These are phyloP conservation scores for Talaromyces verruculosus DNA, from an alignment of 2,329 filamentous ascomycete genomes.

Conservation along the genomic window DNA sequence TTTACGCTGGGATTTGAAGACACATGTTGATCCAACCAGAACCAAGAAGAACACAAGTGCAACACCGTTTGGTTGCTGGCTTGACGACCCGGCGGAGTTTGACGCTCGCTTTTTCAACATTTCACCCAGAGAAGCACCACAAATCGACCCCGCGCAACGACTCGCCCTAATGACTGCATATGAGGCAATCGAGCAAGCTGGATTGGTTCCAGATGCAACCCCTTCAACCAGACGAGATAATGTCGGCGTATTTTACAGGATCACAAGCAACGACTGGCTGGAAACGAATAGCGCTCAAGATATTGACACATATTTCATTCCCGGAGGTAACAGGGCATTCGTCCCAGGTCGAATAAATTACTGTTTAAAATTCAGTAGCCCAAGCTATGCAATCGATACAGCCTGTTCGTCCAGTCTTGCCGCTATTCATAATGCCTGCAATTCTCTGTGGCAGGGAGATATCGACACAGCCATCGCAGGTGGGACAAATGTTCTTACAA, in stretches of 20 bases:
- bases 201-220: too few relatives aligned
- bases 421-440: constrained; percentile 67
- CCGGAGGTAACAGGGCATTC: constrained; percentile 59
- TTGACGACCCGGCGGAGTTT: too few relatives aligned
- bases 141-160: too few relatives aligned
- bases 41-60: too few relatives aligned
- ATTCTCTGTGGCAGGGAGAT: constrained; percentile 68
- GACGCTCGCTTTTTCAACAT: too few relatives aligned
- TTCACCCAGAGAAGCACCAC: too few relatives aligned
- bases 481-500: constrained; percentile 67
- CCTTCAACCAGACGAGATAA: constrained; percentile 58
- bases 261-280: constrained; percentile 71
- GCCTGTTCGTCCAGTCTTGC: constrained; percentile 70
- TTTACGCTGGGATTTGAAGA: too few relatives aligned
- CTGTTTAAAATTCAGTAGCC: constrained; percentile 70
- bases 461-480: constrained; percentile 76
- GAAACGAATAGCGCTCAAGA: constrained; percentile 62
- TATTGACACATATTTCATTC: constrained; percentile 65
- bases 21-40: too few relatives aligned
- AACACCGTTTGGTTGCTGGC: too few relatives aligned
- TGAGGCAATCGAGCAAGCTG: too few relatives aligned
- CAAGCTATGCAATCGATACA: constrained; percentile 67
- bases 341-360: constrained; percentile 66
- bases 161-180: too few relatives aligned
- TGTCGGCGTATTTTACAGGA: constrained; percentile 70